Evolutionary conservation across 768 basidiomycete genomes (phyloP).

Genomic region (Psilocybe cubensis): DNA sequence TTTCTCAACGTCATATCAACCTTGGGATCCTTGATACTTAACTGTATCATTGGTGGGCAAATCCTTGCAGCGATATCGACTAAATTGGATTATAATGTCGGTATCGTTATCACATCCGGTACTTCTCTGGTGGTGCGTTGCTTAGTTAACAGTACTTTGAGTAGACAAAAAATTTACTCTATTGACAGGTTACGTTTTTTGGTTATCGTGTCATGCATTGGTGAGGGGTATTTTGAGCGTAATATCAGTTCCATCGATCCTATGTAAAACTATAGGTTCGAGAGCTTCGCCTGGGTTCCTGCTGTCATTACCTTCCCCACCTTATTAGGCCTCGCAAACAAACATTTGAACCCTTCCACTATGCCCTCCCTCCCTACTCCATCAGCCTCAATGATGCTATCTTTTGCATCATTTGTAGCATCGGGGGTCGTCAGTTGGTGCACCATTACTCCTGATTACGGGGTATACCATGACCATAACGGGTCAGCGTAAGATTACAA

Average conservation of each 20-base stretch:
- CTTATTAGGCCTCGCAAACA: conserved; percentile 65
- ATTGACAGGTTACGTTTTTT: conserved; percentile 55
- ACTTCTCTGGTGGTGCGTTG: conserved; percentile 38
- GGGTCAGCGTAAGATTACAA: conserved; percentile 29
- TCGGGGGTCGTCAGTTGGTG: conserved; percentile 45
- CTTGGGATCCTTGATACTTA: conserved; percentile 68
- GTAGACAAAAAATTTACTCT: neutral
- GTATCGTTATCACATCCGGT: conserved; percentile 44
- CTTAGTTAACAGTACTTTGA: neutral
- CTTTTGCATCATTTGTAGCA: conserved; percentile 42
- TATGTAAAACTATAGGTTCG: no score
- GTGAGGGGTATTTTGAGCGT: conserved; percentile 34
- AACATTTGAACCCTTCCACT: conserved; percentile 50
- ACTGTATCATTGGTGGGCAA: conserved; percentile 73
- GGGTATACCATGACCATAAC: conserved; percentile 41
- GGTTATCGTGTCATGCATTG: conserved; percentile 65
- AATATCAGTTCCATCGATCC: neutral
- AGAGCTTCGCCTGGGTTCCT: conserved; percentile 71
- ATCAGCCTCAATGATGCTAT: conserved; percentile 32
- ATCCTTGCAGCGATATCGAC: conserved; percentile 58
- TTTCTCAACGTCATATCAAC: conserved; percentile 61
- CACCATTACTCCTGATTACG: conserved; percentile 47
- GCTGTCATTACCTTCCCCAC: conserved; percentile 64
- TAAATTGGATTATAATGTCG: conserved; percentile 37
- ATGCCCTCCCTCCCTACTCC: conserved; percentile 30